These are phyloP conservation scores for Talaromyces sp. DNA, from an alignment of 2,329 filamentous ascomycete genomes.

Conservation along the genomic window DNA sequence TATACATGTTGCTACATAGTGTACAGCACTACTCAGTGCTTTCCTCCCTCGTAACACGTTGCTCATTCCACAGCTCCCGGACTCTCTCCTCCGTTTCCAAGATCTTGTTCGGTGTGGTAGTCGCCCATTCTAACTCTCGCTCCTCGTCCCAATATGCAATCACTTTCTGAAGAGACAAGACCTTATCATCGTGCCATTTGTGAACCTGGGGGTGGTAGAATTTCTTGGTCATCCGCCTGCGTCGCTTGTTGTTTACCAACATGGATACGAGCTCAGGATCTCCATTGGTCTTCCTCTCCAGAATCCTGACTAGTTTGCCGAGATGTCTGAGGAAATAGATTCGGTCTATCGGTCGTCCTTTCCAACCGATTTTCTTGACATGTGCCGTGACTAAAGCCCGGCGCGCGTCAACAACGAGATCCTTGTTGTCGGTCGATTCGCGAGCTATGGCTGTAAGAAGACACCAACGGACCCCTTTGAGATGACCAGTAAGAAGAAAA, in stretches of 20 bases:
- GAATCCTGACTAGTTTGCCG: conserved; percentile 23
- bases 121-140: conserved; percentile 29
- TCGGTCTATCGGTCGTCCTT: conserved; percentile 2
- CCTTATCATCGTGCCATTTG: conserved; percentile 16
- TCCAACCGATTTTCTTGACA: conserved; percentile 8
- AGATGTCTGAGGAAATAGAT: conserved; percentile 26
- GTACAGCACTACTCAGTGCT: not conserved
- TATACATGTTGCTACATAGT: not conserved
- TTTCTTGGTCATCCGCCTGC: conserved; percentile 7
- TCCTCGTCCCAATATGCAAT: conserved; percentile 32
- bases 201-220: conserved; percentile 16
- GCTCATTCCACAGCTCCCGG: conserved; percentile 23
- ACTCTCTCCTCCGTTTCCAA: conserved; percentile 3
- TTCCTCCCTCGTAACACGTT: not conserved
- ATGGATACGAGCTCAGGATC: conserved; percentile 20
- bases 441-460: conserved; percentile 39
- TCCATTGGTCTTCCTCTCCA: conserved; percentile 28
- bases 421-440: conserved; percentile 30
- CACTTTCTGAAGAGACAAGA: conserved; percentile 20
- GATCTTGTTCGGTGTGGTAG: not conserved
- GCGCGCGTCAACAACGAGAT: conserved; percentile 37
- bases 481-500: conserved; percentile 30
- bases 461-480: conserved; percentile 43
- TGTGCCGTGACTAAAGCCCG: conserved; percentile 26
- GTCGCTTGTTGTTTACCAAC: not conserved